Evolutionary conservation across 768 basidiomycete species (phyloP), one percentile per base, ranked within the genome.

Genomic region (Boletellus sp.): DNA sequence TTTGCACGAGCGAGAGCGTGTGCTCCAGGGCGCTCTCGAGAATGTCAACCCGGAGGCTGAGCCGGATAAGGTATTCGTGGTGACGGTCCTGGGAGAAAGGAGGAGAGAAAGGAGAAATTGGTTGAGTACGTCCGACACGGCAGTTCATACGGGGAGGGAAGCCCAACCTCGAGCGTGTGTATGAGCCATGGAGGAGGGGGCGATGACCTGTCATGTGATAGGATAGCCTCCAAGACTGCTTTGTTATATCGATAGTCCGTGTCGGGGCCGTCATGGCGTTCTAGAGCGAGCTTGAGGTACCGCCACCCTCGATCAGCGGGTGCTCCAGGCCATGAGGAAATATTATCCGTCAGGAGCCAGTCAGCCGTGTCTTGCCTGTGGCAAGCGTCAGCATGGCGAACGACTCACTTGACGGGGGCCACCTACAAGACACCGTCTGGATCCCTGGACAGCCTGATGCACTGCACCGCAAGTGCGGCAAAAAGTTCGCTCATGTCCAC

Each of bases 401-500:
- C 23, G 47, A 33, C 34, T 40, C 38, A 6, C 16, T 47, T 8
- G n/a, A 42, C 9, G 43, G 33, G 33, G 50, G 47, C 34, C 36
- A 69, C 78, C 59, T 66, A 88, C 88, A 83, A 62, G 46, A 79
- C 70, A 8, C 75, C 67, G 57, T 85, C 80, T 6, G 81, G 76
- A 51, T 80, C 78, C 58, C 75, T 79, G 51, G 86, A 78, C 37
- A 96, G 71, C 50, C 85, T 81, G 41, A 94, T 68, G 66, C 94
- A 96, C 62, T 90, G 84, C 33, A 72, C 74, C 0, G 92, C 83
- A 54, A 98, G 70, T 54, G 81, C 76, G 36, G 80, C 78, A 62
- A 98, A 95, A 11, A 95, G 60, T 54, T 91, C 87, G 3, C 84
- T 82, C 87, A 97, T 90, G 65, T 96, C 91, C 36, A 92, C 81